Conservation (phyloP, 768 basidiomycete genomes). For the Suillus plorans region DNA sequence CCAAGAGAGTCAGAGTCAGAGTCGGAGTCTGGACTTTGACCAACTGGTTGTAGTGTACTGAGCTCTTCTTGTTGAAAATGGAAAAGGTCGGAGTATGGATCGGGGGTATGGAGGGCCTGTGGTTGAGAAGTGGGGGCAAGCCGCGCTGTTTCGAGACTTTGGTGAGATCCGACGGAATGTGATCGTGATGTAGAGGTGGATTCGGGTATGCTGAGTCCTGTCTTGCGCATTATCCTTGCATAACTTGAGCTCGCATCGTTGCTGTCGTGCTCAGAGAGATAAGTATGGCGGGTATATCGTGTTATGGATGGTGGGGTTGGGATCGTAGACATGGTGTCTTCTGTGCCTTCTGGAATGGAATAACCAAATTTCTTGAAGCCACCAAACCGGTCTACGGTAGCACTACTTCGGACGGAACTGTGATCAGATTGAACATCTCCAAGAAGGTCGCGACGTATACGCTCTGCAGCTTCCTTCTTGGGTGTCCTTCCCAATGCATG, state of each 20-base stretch:
- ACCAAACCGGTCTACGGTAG: slow-evolving; percentile 15
- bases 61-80: slow-evolving; percentile 28
- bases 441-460: slow-evolving; percentile 66
- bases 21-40: slow-evolving; percentile 37
- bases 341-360: slow-evolving; percentile 25
- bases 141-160: not conserved
- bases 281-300: slow-evolving; percentile 52
- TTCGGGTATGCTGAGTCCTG: slow-evolving; percentile 47
- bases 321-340: slow-evolving; percentile 68
- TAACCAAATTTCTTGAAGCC: slow-evolving; percentile 32
- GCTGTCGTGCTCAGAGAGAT: slow-evolving; percentile 39
- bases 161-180: slow-evolving; percentile 14
- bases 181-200: slow-evolving; percentile 20
- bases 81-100: slow-evolving; percentile 23
- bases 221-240: slow-evolving; percentile 68
- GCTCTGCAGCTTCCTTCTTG: slow-evolving; percentile 64
- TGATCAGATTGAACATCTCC: slow-evolving; percentile 47
- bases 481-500: slow-evolving; percentile 63
- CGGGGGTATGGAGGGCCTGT: slow-evolving; percentile 22
- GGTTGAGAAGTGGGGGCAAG: slow-evolving; percentile 6
- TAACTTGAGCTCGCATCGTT: slow-evolving; percentile 56
- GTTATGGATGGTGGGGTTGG: slow-evolving; percentile 72
- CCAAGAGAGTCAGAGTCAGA: slow-evolving; percentile 64
- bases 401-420: slow-evolving; percentile 14
- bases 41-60: slow-evolving; percentile 14